A percentile compares a stretch with the other conserved stretches of the same genome.
These are phyloP conservation scores for Mariannaea elegans DNA, from an alignment of 2,329 filamentous ascomycete species.

Conservation along the genomic window DNA sequence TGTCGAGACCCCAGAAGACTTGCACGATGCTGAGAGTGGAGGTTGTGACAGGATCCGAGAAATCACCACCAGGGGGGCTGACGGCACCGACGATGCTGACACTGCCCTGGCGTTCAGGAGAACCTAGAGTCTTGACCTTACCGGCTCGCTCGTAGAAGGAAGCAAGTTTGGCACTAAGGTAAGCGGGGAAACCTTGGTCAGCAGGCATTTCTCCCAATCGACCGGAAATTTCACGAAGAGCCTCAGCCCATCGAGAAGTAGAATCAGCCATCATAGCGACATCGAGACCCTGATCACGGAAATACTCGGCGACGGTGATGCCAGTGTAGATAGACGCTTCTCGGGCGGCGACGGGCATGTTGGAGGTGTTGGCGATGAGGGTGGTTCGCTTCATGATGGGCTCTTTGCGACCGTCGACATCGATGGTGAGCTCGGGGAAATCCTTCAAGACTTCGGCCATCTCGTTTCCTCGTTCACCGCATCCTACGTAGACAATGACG, in stretches of 20 bases:
- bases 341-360: conserved; percentile 98
- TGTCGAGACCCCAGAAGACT: conserved; percentile 99
- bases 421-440: conserved; percentile 97
- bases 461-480: conserved; percentile 94
- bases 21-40: conserved; percentile 97
- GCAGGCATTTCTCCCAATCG: conserved; percentile 99
- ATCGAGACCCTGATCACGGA: conserved; percentile 94
- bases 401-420: conserved; percentile 92
- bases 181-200: conserved; percentile 99
- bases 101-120: conserved; percentile 87
- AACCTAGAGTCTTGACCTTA: conserved; percentile 84
- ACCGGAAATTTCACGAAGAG: conserved; percentile 97
- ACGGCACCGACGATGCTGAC: conserved; percentile 98
- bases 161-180: conserved; percentile 94
- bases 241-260: conserved; percentile 97
- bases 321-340: conserved; percentile 99
- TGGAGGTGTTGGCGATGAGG: conserved; percentile 98
- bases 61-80: conserved; percentile 97
- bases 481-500: conserved; percentile 96
- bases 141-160: conserved; percentile 99
- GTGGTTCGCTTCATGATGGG: conserved; percentile 99
- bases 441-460: conserved; percentile 99
- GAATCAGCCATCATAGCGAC: conserved; percentile 99
- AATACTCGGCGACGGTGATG: conserved; percentile 95
- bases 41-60: conserved; percentile 96